phyloP scores from a whole-genome alignment of 2,329 filamentous ascomycete genomes.

The Exophiala oligosperma region DNA sequence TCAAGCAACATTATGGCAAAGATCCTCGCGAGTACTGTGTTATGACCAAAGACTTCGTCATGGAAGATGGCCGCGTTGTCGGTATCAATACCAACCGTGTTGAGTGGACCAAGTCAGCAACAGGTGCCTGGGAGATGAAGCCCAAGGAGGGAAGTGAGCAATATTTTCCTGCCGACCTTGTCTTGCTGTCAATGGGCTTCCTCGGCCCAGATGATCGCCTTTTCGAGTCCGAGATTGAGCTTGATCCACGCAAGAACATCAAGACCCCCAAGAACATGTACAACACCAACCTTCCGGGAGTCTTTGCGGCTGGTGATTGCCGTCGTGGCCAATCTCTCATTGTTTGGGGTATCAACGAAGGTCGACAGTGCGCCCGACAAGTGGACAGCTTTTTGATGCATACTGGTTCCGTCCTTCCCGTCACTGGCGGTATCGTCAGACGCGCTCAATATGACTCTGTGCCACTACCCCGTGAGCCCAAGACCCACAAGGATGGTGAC shows the following conservation, averaged over 20 bases:
- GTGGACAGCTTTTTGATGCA: slow-evolving; percentile 85
- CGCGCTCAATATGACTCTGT: slow-evolving; percentile 59
- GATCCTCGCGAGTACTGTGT: slow-evolving; percentile 97
- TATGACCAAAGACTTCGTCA: slow-evolving; percentile 96
- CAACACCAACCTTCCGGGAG: slow-evolving; percentile 79
- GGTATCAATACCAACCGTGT: slow-evolving; percentile 95
- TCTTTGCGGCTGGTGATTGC: slow-evolving; percentile 94
- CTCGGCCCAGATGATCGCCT: slow-evolving; percentile 87
- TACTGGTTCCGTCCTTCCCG: slow-evolving; percentile 72
- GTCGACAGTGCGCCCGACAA: slow-evolving; percentile 87
- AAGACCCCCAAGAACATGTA: slow-evolving; percentile 90
- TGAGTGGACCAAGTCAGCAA: slow-evolving; percentile 88
- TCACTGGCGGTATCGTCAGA: slow-evolving; percentile 91
- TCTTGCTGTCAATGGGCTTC: slow-evolving; percentile 96
- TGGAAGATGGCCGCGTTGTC: slow-evolving; percentile 88
- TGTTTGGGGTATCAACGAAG: slow-evolving; percentile 98
- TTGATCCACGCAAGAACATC: slow-evolving; percentile 90
- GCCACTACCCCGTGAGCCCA: slow-evolving; percentile 27
- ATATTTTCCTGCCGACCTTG: slow-evolving; percentile 94
- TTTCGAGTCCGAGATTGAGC: slow-evolving; percentile 83
- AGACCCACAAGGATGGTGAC: slow-evolving; percentile 23
- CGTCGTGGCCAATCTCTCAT: slow-evolving; percentile 92
- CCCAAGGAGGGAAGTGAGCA: slow-evolving; percentile 90
- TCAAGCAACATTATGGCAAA: slow-evolving; percentile 93
- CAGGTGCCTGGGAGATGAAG: slow-evolving; percentile 98